These are phyloP conservation scores for Patellifolia procumbens DNA, from an alignment of 179 eudicot species.

Conservation along the genomic window DNA sequence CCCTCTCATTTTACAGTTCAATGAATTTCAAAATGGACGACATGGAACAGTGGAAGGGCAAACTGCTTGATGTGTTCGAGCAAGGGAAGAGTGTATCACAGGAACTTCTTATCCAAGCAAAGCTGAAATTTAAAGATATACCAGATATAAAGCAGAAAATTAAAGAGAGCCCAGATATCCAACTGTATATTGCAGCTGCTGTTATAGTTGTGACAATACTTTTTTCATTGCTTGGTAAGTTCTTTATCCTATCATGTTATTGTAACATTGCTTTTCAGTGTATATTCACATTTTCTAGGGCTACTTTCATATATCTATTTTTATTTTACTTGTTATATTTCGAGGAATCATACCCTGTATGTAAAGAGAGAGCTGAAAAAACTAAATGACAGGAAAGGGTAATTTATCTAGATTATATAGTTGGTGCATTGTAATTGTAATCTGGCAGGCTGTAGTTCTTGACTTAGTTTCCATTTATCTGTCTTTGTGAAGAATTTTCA, in stretches of 20 bases:
- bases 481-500: background rate
- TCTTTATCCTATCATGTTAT: background rate
- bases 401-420: background rate
- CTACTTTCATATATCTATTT: background rate
- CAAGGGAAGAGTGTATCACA: conserved; percentile 24
- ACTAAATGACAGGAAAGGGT: background rate
- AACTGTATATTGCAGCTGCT: conserved; percentile 37
- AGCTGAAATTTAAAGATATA: conserved; percentile 26
- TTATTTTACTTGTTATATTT: background rate
- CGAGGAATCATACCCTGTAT: background rate
- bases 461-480: background rate
- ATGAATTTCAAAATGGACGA: conserved; percentile 26
- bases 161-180: conserved; percentile 34
- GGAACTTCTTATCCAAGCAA: conserved; percentile 29
- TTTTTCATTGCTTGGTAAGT: conserved; percentile 35
- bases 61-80: conserved; percentile 24
- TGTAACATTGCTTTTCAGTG: background rate
- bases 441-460: background rate
- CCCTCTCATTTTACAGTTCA: conserved; percentile 22
- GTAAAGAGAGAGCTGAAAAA: background rate
- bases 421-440: background rate
- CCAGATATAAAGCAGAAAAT: conserved; percentile 33
- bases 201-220: conserved; percentile 33
- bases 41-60: conserved; percentile 37
- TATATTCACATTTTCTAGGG: background rate